Evolutionary conservation across 2,329 filamentous ascomycete genomes (phyloP), one percentile per base, ranked within the genome.

Genomic region (Venturiaceae sp.): DNA sequence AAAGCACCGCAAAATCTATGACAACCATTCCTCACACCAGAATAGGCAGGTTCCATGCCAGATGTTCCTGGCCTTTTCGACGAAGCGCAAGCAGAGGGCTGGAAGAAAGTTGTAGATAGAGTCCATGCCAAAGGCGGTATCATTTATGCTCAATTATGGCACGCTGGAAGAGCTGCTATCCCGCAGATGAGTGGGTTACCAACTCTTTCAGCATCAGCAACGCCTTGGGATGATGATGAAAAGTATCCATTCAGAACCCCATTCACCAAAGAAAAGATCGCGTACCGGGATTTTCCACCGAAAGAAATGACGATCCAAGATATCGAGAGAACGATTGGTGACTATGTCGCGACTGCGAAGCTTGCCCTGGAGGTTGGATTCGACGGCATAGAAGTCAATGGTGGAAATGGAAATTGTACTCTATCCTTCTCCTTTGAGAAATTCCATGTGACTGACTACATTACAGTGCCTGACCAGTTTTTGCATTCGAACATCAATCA

Each of bases 111-210:
- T 46, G 83, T 80, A 2, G 77, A 83, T 28, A 80, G 79, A 1
- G 83, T 88, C 0, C 86, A 89, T 67, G 74, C 73, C 19, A 84
- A 85, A 64, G 81, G 80, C 5, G 79, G 76, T 19, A 81, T 76
- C 65, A 83, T 87, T 57, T 86, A 76, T 70, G 67, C 77, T 2
- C 86, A 88, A 65, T 73, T 88, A 0, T 87, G 82, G 76, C 78
- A 77, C 0, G 72, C 82, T 5, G 84, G 86, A 4, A 79, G 85
- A 4, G 76, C 77, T 3, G 80, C 80, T 0, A 68, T 74, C 60
- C 67, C 70, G 0, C 61, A 68, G 44, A 50, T 50, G 44, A 50
- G 44, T n/a, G 44, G 44, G 44, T 16, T 32, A 28, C 26, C 44
- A 50, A 30, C 44, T 30, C 23, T 50, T 26, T 50, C 44, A n/a